Evolutionary conservation across 2,329 filamentous ascomycete genomes (phyloP).

Genomic region (Thermomyces lanuginosus): DNA sequence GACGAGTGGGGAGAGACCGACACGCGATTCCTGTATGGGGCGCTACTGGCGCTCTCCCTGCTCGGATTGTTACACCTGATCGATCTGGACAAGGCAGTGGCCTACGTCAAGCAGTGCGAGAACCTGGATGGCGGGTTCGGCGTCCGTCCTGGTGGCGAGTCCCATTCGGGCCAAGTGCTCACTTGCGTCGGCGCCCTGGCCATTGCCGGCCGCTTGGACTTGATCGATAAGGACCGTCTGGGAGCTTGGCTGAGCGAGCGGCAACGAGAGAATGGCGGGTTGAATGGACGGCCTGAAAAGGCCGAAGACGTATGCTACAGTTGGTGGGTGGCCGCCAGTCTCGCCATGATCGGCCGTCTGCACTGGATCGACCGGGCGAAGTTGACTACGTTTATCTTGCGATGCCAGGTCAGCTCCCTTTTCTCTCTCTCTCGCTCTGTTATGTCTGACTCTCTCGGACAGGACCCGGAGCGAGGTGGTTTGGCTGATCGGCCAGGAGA

Average conservation of each 20-base stretch:
- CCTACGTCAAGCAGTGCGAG: constrained; percentile 62
- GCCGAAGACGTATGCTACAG: constrained; percentile 94
- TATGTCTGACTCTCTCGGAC: constrained; percentile 10
- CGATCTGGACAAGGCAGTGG: constrained; percentile 63
- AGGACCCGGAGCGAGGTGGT: constrained; percentile 66
- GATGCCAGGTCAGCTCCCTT: constrained; percentile 47
- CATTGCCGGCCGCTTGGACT: constrained; percentile 66
- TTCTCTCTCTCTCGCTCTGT: not conserved
- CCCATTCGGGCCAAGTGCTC: constrained; percentile 88
- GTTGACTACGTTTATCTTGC: constrained; percentile 65
- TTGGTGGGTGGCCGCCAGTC: constrained; percentile 92
- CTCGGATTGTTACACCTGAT: constrained; percentile 56
- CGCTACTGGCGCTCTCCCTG: constrained; percentile 76
- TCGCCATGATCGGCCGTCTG: constrained; percentile 71
- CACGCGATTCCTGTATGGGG: constrained; percentile 83
- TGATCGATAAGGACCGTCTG: constrained; percentile 67
- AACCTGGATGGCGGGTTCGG: constrained; percentile 96
- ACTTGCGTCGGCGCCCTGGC: constrained; percentile 78
- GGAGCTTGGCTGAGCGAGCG: constrained; percentile 86
- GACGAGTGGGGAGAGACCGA: constrained; percentile 96
- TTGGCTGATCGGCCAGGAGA: constrained; percentile 82
- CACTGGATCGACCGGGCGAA: constrained; percentile 87
- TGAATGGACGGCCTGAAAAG: constrained; percentile 93
- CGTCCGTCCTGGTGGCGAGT: constrained; percentile 75
- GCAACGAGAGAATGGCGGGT: constrained; percentile 68